Evolutionary conservation across 2,329 filamentous ascomycete species (phyloP).

Genomic region (Arthrobotrys megalospora): DNA sequence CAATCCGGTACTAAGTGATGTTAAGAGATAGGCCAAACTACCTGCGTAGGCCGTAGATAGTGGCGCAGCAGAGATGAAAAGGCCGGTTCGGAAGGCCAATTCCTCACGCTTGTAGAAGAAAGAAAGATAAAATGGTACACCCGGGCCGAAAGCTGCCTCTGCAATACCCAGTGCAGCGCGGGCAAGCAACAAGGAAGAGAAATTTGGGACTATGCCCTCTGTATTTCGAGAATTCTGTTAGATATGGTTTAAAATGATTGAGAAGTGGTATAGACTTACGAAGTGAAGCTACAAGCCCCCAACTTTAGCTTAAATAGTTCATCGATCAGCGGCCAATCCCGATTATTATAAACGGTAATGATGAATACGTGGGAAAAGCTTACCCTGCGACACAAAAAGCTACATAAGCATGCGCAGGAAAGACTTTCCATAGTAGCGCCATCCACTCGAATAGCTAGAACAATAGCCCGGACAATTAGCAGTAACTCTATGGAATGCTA

Average conservation of each 20-base stretch:
- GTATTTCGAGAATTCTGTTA: slow-evolving; percentile 46
- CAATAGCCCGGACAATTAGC: slow-evolving; percentile 1
- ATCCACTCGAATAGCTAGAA: slow-evolving; percentile 74
- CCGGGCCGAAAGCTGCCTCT: slow-evolving; percentile 75
- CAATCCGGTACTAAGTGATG: slow-evolving; percentile 73
- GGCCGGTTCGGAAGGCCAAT: slow-evolving; percentile 84
- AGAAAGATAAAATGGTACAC: slow-evolving; percentile 76
- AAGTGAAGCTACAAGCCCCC: slow-evolving; percentile 63
- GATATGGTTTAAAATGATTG: background rate
- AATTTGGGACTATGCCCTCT: slow-evolving; percentile 64
- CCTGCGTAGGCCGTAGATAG: slow-evolving; percentile 86
- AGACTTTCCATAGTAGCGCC: slow-evolving; percentile 74
- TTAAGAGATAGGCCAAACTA: slow-evolving; percentile 77
- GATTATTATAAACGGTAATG: background rate
- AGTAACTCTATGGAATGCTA: background rate
- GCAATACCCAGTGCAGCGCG: slow-evolving; percentile 75
- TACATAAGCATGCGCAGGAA: slow-evolving; percentile 76
- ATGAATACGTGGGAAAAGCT: slow-evolving; percentile 13
- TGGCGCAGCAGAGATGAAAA: slow-evolving; percentile 84
- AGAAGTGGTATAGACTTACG: slow-evolving; percentile 58
- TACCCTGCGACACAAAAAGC: slow-evolving; percentile 64
- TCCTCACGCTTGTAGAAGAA: slow-evolving; percentile 79
- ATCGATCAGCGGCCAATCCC: slow-evolving; percentile 47
- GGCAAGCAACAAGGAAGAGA: slow-evolving; percentile 70
- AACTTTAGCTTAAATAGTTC: slow-evolving; percentile 61